Evolutionary conservation across 768 basidiomycete species (phyloP).

Genomic region (Russula sp.): DNA sequence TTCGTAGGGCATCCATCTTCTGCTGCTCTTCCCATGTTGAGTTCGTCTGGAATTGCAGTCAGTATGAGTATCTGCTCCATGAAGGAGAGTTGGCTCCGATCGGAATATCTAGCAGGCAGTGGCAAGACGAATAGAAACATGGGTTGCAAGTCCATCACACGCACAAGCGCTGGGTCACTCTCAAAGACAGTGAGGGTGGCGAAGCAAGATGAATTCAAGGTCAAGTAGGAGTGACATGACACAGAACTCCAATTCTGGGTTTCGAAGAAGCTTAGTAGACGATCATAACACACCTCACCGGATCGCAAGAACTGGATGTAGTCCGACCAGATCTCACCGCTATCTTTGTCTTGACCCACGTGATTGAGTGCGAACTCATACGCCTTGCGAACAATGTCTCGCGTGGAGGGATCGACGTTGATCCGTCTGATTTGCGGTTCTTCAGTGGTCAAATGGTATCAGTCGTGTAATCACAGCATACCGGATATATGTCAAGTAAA

Average conservation of each 20-base stretch:
- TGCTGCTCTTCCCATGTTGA: constrained; percentile 95
- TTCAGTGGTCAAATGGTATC: constrained; percentile 6
- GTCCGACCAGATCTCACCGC: constrained; percentile 88
- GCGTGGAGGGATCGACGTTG: constrained; percentile 56
- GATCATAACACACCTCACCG: constrained; percentile 51
- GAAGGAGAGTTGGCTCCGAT: constrained; percentile 6
- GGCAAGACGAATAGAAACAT: constrained; percentile 6
- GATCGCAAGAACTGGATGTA: constrained; percentile 85
- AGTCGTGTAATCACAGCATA: constrained; percentile 14
- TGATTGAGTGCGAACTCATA: constrained; percentile 91
- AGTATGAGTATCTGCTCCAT: constrained; percentile 15
- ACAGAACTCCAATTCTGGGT: constrained; percentile 2
- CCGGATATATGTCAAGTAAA: constrained; percentile 91
- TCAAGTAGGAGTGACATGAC: constrained; percentile 20
- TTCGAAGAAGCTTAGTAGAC: constrained; percentile 8
- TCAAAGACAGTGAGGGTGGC: not conserved
- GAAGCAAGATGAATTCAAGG: constrained; percentile 19
- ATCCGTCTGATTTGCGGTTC: constrained; percentile 44
- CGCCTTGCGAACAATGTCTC: constrained; percentile 76
- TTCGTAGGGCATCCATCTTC: constrained; percentile 88
- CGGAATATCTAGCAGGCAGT: constrained; percentile 6
- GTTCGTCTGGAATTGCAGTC: constrained; percentile 37
- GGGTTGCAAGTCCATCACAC: constrained; percentile 18
- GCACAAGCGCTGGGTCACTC: constrained; percentile 20
- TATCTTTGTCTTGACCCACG: constrained; percentile 88